Base-by-base conservation (phyloP, 2,329 filamentous ascomycete genomes). In the Lojkania enalia region DNA sequence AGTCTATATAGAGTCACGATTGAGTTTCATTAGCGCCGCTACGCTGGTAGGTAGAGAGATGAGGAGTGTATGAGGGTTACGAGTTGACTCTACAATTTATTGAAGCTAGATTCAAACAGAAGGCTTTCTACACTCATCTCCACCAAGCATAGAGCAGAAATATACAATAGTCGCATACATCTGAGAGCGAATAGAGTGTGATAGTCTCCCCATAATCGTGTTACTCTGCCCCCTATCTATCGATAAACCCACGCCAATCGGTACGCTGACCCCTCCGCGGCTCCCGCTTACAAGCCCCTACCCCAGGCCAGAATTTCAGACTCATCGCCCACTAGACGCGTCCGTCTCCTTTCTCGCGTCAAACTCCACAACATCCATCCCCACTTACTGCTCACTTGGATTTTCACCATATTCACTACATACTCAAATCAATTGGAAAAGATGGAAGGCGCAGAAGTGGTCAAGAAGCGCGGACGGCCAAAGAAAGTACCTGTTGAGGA, bases 401-500 rank as follows among this genome's bases (percentile, higher is more conserved):
- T n/a, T n/a, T n/a, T n/a, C n/a, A 9, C 20, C 9, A 37, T 43
- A n/a, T 36, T 36, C 30, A 11, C 16, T 9, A 44, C 6, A 19
- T 19, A 20, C 14, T 33, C 14, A 27, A n/a, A 16, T 15, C 30
- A 9, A 33, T 9, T 9, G 14, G 16, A 40, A n/a, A 2, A 16
- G 40, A 48, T 44, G 36, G 32, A 5, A 3, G 43, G 16, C 13
- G n/a, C 43, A n/a, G 46, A 52, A 21, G 37, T 35, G 6, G 33
- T 23, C 3, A 62, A 61, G 51, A 67, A 67, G 49, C 64, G 64
- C 48, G 64, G 63, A 25, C 55, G 23, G 7, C 62, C 64, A 30
- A 67, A 58, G 53, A 69, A 68, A 42, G 57, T 58, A 20, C n/a
- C n/a, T n/a, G 59, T 55, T 13, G 61, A 57, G 36, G 52, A 56